A percentile compares a stretch with the other conserved stretches of the same genome.
phyloP scores from a whole-genome alignment of 805 yeast species.

The Kuraishia ogatae region DNA sequence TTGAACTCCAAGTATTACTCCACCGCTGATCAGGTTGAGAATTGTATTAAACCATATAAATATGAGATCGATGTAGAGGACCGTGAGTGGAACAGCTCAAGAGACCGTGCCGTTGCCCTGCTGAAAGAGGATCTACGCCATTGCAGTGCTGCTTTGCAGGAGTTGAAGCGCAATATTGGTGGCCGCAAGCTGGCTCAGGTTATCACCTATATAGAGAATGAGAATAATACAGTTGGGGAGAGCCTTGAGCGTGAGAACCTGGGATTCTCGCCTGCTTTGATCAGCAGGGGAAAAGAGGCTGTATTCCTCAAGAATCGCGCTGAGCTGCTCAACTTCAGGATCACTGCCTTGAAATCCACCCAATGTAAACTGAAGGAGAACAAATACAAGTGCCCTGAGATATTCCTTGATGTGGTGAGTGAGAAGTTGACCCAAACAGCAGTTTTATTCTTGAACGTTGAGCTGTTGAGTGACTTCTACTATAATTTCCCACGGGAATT shows the following conservation, averaged over 20 bases:
- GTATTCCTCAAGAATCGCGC: slow-evolving; percentile 68
- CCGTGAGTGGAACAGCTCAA: slow-evolving; percentile 81
- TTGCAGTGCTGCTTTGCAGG: slow-evolving; percentile 56
- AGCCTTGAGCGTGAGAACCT: slow-evolving; percentile 56
- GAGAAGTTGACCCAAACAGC: slow-evolving; percentile 91
- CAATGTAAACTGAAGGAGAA: slow-evolving; percentile 72
- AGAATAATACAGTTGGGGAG: slow-evolving; percentile 25
- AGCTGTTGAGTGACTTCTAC: slow-evolving; percentile 86
- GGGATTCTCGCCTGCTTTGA: slow-evolving; percentile 72
- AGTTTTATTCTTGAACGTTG: slow-evolving; percentile 87
- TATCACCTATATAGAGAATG: slow-evolving; percentile 56
- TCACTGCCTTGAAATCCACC: slow-evolving; percentile 65
- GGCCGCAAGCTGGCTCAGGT: slow-evolving; percentile 79
- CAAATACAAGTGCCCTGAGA: slow-evolving; percentile 90
- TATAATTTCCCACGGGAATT: slow-evolving; percentile 93
- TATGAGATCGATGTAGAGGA: slow-evolving; percentile 96
- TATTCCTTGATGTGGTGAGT: slow-evolving; percentile 85
- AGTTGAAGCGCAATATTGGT: slow-evolving; percentile 66
- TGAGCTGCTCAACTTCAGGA: slow-evolving; percentile 61
- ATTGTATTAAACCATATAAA: slow-evolving; percentile 95
- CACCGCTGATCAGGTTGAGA: slow-evolving; percentile 97
- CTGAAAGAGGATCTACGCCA: slow-evolving; percentile 81
- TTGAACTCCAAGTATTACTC: slow-evolving; percentile 72
- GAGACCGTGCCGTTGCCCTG: slow-evolving; percentile 66
- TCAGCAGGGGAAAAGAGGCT: slow-evolving; percentile 80